phyloP scores from a whole-genome alignment of 169 alveolate genomes.

The Plasmodium coatneyi region DNA sequence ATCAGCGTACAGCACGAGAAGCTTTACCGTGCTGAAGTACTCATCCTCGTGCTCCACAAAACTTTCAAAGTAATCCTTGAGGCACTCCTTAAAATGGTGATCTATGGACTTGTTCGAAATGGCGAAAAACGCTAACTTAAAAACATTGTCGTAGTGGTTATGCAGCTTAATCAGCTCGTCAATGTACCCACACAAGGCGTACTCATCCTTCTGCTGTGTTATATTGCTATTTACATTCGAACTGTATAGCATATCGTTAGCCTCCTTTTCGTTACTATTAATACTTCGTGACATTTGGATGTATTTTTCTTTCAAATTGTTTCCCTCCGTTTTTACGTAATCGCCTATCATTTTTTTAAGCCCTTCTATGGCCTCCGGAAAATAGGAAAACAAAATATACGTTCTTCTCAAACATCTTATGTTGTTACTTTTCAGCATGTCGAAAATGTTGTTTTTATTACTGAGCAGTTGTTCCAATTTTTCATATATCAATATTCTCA shows the following conservation, averaged over 20 bases:
- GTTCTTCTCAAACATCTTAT: constrained; percentile 58
- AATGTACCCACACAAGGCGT: constrained; percentile 39
- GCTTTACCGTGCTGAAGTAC: constrained; percentile 53
- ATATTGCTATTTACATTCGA: constrained; percentile 33
- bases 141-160: constrained; percentile 39
- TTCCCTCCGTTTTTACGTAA: constrained; percentile 57
- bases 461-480: constrained; percentile 18
- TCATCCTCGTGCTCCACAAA: constrained; percentile 73
- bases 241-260: not conserved
- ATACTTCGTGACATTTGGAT: not conserved
- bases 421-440: constrained; percentile 48
- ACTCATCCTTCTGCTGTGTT: constrained; percentile 26
- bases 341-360: constrained; percentile 68
- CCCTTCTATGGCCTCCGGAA: constrained; percentile 74
- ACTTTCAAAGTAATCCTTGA: constrained; percentile 69
- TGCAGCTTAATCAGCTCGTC: constrained; percentile 46
- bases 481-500: constrained; percentile 60
- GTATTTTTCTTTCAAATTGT: constrained; percentile 54
- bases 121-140: constrained; percentile 40
- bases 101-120: constrained; percentile 53
- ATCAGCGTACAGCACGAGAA: constrained; percentile 57
- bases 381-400: constrained; percentile 75
- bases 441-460: constrained; percentile 40
- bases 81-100: constrained; percentile 48
- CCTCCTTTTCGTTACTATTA: not conserved